phyloP scores from a whole-genome alignment of 768 basidiomycete species.

The Gloeophyllum trabeum region DNA sequence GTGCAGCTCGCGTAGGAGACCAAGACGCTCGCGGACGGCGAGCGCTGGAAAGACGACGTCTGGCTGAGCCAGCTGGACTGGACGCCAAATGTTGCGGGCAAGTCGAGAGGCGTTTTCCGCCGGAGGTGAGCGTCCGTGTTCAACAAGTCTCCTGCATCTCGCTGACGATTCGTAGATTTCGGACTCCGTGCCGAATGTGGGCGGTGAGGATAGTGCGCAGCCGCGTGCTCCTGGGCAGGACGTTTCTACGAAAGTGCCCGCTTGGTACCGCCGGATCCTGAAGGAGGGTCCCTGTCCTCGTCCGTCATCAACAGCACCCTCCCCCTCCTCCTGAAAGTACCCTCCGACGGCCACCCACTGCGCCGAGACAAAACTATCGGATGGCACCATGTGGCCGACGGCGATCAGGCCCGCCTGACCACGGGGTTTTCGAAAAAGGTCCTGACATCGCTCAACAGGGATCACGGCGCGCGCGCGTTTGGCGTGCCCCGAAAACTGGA shows the following conservation, averaged over 20 bases:
- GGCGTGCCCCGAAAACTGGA: too few relatives aligned
- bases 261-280: slow-evolving; percentile 46
- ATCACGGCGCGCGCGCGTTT: slow-evolving; percentile 31
- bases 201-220: too few relatives aligned
- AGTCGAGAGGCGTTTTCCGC: slow-evolving; percentile 48
- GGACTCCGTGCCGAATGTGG: too few relatives aligned
- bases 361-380: slow-evolving; percentile 38
- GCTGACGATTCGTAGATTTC: too few relatives aligned
- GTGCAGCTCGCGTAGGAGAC: slow-evolving; percentile 57
- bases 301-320: slow-evolving; percentile 39
- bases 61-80: slow-evolving; percentile 93
- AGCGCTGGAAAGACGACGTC: slow-evolving; percentile 56
- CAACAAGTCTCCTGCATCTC: too few relatives aligned
- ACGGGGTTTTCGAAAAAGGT: slow-evolving; percentile 32
- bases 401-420: slow-evolving; percentile 25
- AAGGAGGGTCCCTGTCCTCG: slow-evolving; percentile 29
- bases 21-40: slow-evolving; percentile 34
- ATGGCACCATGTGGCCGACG: slow-evolving; percentile 51
- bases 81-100: slow-evolving; percentile 75
- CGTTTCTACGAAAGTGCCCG: too few relatives aligned
- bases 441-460: too few relatives aligned
- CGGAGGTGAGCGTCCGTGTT: too few relatives aligned
- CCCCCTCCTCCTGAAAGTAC: slow-evolving; percentile 56
- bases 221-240: too few relatives aligned
- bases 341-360: slow-evolving; percentile 53